These are phyloP conservation scores for Chromosphaera perkinsii DNA, from an alignment of 208 protist species.

Conservation along the genomic window DNA sequence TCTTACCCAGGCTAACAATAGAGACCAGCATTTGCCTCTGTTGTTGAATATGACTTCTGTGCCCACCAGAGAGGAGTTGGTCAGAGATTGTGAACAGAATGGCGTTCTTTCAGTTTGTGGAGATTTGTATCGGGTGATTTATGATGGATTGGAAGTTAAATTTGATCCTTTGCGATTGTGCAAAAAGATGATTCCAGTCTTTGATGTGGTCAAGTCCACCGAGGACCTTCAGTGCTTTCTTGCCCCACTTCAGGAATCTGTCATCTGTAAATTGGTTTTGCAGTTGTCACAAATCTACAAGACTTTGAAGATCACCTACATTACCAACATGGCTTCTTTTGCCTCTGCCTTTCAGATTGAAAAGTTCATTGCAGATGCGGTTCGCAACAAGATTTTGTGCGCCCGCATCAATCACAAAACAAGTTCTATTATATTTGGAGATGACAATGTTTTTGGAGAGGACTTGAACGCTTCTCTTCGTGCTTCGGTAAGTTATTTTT, in stretches of 20 bases:
- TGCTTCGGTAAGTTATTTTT: neutral
- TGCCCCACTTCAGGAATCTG: conserved; percentile 30
- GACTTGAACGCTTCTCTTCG: neutral
- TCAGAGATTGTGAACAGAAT: conserved; percentile 3
- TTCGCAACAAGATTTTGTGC: conserved; percentile 31
- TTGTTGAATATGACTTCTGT: conserved; percentile 4
- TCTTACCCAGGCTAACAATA: neutral
- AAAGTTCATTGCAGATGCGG: conserved; percentile 31
- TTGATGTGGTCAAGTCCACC: conserved; percentile 27
- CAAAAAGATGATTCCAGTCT: conserved; percentile 12
- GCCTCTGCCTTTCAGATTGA: conserved; percentile 28
- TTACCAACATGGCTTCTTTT: conserved; percentile 33
- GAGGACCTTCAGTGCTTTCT: conserved; percentile 26
- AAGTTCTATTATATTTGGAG: conserved; percentile 39
- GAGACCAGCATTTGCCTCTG: conserved; percentile 9
- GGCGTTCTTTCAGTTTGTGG: conserved; percentile 18
- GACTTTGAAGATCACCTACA: conserved; percentile 35
- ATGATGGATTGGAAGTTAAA: conserved; percentile 38
- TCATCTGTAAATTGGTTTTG: conserved; percentile 41
- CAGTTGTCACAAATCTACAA: conserved; percentile 45
- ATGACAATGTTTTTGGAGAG: neutral
- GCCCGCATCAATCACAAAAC: conserved; percentile 48
- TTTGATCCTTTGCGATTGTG: conserved; percentile 36
- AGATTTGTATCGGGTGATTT: conserved; percentile 31
- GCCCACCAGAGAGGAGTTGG: conserved; percentile 7